phyloP scores from a whole-genome alignment of 352 stramenopile genomes.

The Aphanomyces cochlioides region DNA sequence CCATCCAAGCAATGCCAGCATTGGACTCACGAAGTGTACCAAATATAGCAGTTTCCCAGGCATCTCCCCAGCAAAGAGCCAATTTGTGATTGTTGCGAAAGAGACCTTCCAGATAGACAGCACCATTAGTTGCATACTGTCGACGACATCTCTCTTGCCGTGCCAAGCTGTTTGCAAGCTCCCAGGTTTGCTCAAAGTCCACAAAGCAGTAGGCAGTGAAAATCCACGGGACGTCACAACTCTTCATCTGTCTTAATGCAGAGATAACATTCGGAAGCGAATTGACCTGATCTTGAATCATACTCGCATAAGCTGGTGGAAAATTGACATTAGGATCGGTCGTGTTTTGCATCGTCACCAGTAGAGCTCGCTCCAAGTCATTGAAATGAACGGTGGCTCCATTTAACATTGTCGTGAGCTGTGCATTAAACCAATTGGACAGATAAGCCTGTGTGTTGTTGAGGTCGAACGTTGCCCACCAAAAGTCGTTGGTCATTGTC shows the following conservation, averaged over 20 bases:
- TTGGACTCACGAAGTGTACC: background rate
- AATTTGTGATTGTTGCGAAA: conserved; percentile 5
- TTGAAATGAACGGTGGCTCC: background rate
- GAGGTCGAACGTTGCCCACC: conserved; percentile 16
- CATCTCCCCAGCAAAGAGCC: conserved; percentile 20
- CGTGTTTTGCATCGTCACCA: background rate
- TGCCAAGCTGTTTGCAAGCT: conserved; percentile 4
- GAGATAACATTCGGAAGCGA: background rate
- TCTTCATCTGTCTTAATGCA: background rate
- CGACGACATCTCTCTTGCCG: conserved; percentile 3
- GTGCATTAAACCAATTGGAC: conserved; percentile 12
- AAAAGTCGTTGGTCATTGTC: conserved; percentile 26
- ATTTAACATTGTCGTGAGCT: background rate
- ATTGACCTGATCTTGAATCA: background rate
- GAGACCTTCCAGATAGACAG: conserved; percentile 17
- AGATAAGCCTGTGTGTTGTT: conserved; percentile 7
- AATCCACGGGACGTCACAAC: conserved; percentile 11
- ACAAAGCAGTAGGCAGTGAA: conserved; percentile 23
- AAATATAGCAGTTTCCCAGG: background rate
- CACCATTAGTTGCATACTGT: background rate
- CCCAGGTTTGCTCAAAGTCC: conserved; percentile 15
- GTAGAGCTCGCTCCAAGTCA: background rate
- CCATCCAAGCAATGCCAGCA: background rate
- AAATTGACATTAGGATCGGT: background rate
- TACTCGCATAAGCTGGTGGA: background rate